A percentile compares a stretch with the other conserved stretches of the same genome.
Conservation (phyloP, 495 filamentous ascomycete species). For the Elaphomyces granulatus region DNA sequence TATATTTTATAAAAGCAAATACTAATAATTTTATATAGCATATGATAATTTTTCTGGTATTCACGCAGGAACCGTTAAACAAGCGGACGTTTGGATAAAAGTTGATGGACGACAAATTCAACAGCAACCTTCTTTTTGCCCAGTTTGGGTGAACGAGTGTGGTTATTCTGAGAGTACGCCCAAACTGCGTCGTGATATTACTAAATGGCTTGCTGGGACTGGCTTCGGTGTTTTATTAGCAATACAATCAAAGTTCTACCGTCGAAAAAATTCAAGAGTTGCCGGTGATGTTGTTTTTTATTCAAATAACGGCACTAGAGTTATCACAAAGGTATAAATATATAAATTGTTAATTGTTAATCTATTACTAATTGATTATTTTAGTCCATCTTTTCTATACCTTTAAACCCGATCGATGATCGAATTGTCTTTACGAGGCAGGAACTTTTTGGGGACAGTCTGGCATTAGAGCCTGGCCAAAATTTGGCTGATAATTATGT, state of each 20-base stretch:
- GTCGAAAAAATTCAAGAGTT: not conserved
- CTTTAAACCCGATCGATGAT: not conserved
- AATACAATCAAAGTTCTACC: not conserved
- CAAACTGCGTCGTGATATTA: not conserved
- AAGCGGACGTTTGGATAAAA: not conserved
- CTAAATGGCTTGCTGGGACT: not conserved
- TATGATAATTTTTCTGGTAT: not conserved
- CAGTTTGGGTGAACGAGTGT: not conserved
- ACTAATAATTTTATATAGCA: not conserved
- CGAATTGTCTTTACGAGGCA: not conserved
- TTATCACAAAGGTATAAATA: not conserved
- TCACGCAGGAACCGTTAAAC: not conserved
- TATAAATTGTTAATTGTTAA: not conserved
- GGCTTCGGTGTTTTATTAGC: not conserved
- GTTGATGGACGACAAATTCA: not conserved
- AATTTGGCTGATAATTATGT: not conserved
- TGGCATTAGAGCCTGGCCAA: not conserved
- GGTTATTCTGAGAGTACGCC: not conserved
- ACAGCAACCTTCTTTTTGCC: not conserved
- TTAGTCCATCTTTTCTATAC: not conserved
- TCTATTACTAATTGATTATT: not conserved
- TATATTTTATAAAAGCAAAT: too few relatives aligned
- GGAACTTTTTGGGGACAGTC: not conserved
- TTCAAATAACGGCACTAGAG: not conserved
- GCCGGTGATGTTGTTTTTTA: not conserved